These are phyloP conservation scores for Colletotrichum chrysophilum DNA, from an alignment of 2,329 filamentous ascomycete genomes.

Conservation along the genomic window DNA sequence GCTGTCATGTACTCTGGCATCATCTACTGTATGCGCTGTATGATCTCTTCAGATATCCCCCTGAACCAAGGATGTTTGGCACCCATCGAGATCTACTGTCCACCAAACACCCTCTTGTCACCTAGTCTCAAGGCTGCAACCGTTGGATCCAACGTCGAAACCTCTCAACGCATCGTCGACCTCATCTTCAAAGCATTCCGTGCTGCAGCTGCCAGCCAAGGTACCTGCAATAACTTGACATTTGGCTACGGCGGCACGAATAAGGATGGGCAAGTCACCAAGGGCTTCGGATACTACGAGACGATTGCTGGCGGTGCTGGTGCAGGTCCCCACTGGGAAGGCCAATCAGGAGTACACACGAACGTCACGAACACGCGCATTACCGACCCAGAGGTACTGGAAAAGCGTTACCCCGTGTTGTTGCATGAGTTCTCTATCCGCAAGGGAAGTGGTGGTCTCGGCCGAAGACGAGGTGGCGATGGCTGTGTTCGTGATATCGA, in stretches of 20 bases:
- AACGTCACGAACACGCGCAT: conserved; percentile 45
- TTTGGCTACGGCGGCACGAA: conserved; percentile 46
- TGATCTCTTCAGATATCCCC: conserved; percentile 82
- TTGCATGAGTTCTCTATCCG: conserved; percentile 36
- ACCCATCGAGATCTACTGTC: conserved; percentile 77
- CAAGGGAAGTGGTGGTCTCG: conserved; percentile 3
- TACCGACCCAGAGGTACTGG: conserved; percentile 39
- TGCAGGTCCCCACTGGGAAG: conserved; percentile 32
- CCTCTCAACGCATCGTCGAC: conserved; percentile 82
- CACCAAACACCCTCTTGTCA: conserved; percentile 47
- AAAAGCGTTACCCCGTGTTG: conserved; percentile 37
- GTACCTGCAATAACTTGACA: conserved; percentile 64
- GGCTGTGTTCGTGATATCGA: neutral
- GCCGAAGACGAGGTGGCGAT: neutral
- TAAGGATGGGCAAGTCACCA: conserved; percentile 43
- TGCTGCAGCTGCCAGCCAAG: conserved; percentile 68
- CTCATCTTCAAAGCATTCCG: conserved; percentile 81
- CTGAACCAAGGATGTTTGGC: conserved; percentile 84
- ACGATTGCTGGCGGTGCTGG: conserved; percentile 38
- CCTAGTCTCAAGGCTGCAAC: conserved; percentile 72
- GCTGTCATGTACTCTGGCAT: conserved; percentile 33
- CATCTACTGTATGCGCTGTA: conserved; percentile 61
- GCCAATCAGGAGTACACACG: conserved; percentile 33
- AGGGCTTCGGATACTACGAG: conserved; percentile 42
- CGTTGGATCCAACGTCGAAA: conserved; percentile 82